Conservation (phyloP, 257 asterid species). For the Linderniella brevidens region DNA sequence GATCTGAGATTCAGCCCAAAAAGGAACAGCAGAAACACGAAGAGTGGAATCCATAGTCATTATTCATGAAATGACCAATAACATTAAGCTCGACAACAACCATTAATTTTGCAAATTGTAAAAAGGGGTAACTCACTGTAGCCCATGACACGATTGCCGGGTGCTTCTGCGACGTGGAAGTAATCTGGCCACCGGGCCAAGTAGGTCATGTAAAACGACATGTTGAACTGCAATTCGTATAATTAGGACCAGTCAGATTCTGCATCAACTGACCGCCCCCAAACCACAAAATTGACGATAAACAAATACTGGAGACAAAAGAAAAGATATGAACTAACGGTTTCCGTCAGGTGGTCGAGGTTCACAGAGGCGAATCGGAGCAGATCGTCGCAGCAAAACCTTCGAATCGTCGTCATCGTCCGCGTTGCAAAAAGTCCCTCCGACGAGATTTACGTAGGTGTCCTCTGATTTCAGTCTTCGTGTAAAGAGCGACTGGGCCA, state of each 20-base stretch:
- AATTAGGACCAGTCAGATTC: not conserved
- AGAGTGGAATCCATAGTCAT: no score
- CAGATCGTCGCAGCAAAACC: slow-evolving; percentile 90
- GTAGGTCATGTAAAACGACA: slow-evolving; percentile 87
- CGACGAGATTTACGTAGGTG: no score
- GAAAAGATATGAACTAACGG: slow-evolving; percentile 20
- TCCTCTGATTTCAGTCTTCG: no score
- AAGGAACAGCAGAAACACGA: no score
- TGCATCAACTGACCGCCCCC: no score
- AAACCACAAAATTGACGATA: not conserved
- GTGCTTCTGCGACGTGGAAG: slow-evolving; percentile 86
- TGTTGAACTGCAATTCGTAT: slow-evolving; percentile 31
- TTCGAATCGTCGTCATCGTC: slow-evolving; percentile 73
- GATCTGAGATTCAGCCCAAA: not conserved
- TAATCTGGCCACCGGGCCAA: slow-evolving; percentile 98
- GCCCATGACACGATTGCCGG: slow-evolving; percentile 62
- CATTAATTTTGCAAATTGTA: no score
- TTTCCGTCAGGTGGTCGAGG: slow-evolving; percentile 88
- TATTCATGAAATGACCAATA: no score
- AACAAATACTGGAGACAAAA: not conserved
- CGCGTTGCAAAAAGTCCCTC: no score
- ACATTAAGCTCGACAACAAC: no score
- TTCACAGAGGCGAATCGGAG: slow-evolving; percentile 79
- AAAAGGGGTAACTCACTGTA: slow-evolving; percentile 22
- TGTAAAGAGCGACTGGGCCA: no score